Evolutionary conservation across 352 stramenopile species (phyloP), one percentile per base, ranked within the genome.

Genomic region (Globisporangium canariense): DNA sequence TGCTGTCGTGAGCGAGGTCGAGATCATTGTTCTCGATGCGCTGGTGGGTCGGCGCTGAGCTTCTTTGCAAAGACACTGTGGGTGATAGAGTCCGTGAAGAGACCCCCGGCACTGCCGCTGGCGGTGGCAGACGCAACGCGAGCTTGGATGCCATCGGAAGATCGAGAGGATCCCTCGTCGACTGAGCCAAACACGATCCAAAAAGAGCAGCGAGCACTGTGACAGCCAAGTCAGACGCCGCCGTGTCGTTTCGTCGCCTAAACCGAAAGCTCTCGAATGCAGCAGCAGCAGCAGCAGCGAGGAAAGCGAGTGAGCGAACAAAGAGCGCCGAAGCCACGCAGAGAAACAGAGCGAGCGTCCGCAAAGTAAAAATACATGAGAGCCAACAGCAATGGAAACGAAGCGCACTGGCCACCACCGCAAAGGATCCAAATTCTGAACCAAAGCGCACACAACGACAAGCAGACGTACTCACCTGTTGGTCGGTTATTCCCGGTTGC

Each of bases 141-240:
- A 58, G 38, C 60, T 60, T 65, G 49, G 60, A 65, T 6, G 50
- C 9, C 60, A 65, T 65, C 22, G n/a, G 18, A 47, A 40, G 30
- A 34, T 46, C n/a, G 5, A 46, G 22, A 10, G 30, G 18, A 18
- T 56, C 51, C 9, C 14, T 30, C 32, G 38, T 14, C 38, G 9
- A 13, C 20, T 53, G 20, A 53, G 28, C 28, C 47, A 53, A 32
- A 16, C 36, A 41, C 36, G 36, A 41, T 41, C 36, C 36, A 53
- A 53, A 25, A 11, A 53, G 11, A 53, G 28, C 20, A 53, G 47
- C 20, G 50, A 56, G 25, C 11, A 13, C 40, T 46, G 40, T 46
- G 40, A 46, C 43, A 40, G 51, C 51, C 10, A 14, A 56, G 16
- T 9, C 14, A 57, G 32, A 40, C 16, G 30, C 4, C 16, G 32